Conservation (phyloP, 1,284 basidiomycete genomes). For the Mycena sp. region DNA sequence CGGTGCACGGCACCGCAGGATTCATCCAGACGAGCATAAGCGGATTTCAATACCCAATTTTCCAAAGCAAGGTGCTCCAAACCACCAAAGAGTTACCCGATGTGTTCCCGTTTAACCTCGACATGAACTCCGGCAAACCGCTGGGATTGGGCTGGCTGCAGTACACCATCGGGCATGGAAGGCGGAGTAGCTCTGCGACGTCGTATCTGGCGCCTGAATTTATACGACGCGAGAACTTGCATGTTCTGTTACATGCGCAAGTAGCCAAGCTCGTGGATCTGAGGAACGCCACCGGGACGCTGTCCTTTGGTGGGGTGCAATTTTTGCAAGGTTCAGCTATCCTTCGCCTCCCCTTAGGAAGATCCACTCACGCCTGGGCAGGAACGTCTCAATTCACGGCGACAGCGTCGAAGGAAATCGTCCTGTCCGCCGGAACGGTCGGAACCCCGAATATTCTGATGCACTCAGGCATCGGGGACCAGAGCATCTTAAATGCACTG, state of each 20-base stretch:
- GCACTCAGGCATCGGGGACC: conserved; percentile 50
- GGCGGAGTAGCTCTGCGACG: conserved; percentile 17
- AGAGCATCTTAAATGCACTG: conserved; percentile 36
- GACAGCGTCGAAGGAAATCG: conserved; percentile 38
- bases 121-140: conserved; percentile 39
- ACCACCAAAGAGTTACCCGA: conserved; percentile 35
- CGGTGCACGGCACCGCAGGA: conserved; percentile 35
- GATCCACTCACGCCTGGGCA: neutral
- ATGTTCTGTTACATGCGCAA: conserved; percentile 36
- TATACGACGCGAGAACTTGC: conserved; percentile 35
- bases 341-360: neutral
- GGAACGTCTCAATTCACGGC: conserved; percentile 8
- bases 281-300: neutral
- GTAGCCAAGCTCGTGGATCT: conserved; percentile 25
- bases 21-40: conserved; percentile 11
- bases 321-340: conserved; percentile 22
- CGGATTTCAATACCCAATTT: conserved; percentile 29
- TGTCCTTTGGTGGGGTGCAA: conserved; percentile 32
- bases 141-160: conserved; percentile 42
- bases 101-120: conserved; percentile 38
- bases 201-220: conserved; percentile 35
- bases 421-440: conserved; percentile 43
- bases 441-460: conserved; percentile 49
- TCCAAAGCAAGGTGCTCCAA: conserved; percentile 35
- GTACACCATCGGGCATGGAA: conserved; percentile 32